Evolutionary conservation across 148 eudicot species (phyloP).

Genomic region (Vaccinium corymbosum): DNA sequence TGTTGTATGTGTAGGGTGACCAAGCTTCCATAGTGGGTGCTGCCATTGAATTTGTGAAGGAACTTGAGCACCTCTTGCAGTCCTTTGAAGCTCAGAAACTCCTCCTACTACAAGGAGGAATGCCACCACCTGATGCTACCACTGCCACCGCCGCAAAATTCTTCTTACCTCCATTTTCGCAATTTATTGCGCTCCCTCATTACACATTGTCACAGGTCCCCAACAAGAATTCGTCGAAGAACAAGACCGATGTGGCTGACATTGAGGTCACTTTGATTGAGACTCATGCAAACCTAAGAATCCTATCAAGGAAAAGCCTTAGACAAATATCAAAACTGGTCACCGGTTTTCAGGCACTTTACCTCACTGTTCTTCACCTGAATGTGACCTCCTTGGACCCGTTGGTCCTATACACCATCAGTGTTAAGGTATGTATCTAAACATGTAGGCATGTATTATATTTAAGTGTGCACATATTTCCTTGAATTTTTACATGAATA

Average conservation of each 20-base stretch:
- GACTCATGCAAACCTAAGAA: constrained; percentile 67
- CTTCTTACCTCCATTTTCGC: constrained; percentile 33
- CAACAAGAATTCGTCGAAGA: constrained; percentile 41
- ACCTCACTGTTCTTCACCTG: constrained; percentile 67
- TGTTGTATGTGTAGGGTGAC: constrained; percentile 57
- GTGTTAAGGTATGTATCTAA: constrained; percentile 61
- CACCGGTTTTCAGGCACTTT: constrained; percentile 56
- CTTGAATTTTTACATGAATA: too few relatives aligned
- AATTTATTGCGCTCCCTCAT: constrained; percentile 55
- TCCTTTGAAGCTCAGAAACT: constrained; percentile 70
- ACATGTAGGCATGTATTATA: background rate
- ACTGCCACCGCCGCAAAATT: constrained; percentile 10
- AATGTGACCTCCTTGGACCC: constrained; percentile 68
- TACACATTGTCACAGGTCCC: constrained; percentile 37
- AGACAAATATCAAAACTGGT: constrained; percentile 64
- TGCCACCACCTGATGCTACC: background rate
- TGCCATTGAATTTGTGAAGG: constrained; percentile 83
- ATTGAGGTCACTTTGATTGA: constrained; percentile 80
- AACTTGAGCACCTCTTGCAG: constrained; percentile 70
- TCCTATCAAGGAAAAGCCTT: constrained; percentile 41
- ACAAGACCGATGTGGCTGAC: constrained; percentile 50
- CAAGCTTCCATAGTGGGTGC: constrained; percentile 98
- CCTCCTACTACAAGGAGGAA: constrained; percentile 22
- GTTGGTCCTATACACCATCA: constrained; percentile 66
- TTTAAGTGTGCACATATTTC: too few relatives aligned